Evolutionary conservation across 2,329 filamentous ascomycete species (phyloP).

Genomic region (Venturia nashicola): DNA sequence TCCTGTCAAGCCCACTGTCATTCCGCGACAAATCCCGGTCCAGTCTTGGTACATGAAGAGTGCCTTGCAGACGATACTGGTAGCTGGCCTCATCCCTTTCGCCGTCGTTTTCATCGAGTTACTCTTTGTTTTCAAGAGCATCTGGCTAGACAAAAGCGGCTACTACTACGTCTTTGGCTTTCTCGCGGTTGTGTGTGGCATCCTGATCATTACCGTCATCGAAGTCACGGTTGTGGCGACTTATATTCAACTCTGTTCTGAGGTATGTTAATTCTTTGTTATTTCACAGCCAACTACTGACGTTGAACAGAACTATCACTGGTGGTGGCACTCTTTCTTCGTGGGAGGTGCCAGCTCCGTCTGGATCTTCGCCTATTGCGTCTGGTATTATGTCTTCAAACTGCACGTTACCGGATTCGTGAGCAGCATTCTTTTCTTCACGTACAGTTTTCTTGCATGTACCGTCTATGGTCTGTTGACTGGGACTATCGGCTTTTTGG

Average conservation of each 20-base stretch:
- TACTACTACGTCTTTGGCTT: conserved; percentile 92
- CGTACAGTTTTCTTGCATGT: conserved; percentile 72
- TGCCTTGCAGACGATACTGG: conserved; percentile 45
- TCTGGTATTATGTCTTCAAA: conserved; percentile 74
- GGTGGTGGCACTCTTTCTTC: conserved; percentile 86
- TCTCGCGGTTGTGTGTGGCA: conserved; percentile 58
- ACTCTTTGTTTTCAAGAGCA: conserved; percentile 72
- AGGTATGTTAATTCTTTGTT: conserved; percentile 36
- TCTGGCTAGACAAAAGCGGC: conserved; percentile 83
- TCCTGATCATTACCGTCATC: conserved; percentile 64
- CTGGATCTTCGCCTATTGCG: conserved; percentile 74
- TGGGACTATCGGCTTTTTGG: conserved; percentile 74
- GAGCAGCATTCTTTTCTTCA: conserved; percentile 71
- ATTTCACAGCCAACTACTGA: conserved; percentile 12
- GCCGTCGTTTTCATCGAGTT: conserved; percentile 82
- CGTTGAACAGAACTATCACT: conserved; percentile 56
- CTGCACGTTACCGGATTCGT: conserved; percentile 72
- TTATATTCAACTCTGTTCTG: conserved; percentile 70
- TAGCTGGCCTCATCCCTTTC: conserved; percentile 72
- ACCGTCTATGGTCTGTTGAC: conserved; percentile 69
- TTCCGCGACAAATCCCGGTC: conserved; percentile 60
- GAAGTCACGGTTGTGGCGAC: conserved; percentile 76
- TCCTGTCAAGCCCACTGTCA: conserved; percentile 62
- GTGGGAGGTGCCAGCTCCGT: conserved; percentile 63
- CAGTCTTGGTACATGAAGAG: conserved; percentile 67